phyloP scores from a whole-genome alignment of 495 filamentous ascomycete species.

The Penicillium flavigenum region DNA sequence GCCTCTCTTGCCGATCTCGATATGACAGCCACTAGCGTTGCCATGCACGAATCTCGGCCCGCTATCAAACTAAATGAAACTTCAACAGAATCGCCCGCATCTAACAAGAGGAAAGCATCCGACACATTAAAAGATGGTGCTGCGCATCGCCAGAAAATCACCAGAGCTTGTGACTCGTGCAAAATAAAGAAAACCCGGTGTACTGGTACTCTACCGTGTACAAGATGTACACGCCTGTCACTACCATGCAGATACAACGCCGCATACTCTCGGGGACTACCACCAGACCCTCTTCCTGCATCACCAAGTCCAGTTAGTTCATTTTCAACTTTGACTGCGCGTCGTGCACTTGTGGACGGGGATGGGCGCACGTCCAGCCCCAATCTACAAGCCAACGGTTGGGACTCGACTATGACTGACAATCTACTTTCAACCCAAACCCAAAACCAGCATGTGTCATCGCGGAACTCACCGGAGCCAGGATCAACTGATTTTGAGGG shows the following conservation, averaged over 20 bases:
- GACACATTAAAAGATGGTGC: constrained; percentile 22
- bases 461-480: constrained; percentile 45
- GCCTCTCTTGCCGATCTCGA: constrained; percentile 16
- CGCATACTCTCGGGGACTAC: constrained; percentile 45
- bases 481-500: constrained; percentile 48
- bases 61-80: constrained; percentile 5
- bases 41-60: constrained; percentile 20
- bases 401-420: constrained; percentile 9
- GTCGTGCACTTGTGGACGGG: constrained; percentile 10
- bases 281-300: constrained; percentile 41
- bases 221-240: constrained; percentile 40
- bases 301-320: constrained; percentile 20
- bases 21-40: constrained; percentile 26
- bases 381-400: constrained; percentile 14
- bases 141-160: constrained; percentile 42
- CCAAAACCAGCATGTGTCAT: constrained; percentile 17
- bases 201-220: constrained; percentile 47
- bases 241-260: constrained; percentile 46
- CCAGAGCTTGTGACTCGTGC: constrained; percentile 49
- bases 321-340: neutral
- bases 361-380: constrained; percentile 12
- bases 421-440: constrained; percentile 8
- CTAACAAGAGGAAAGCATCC: constrained; percentile 36
- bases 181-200: constrained; percentile 50
- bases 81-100: constrained; percentile 4